Evolutionary conservation across 176 grass and related monocot species (phyloP), one percentile per base, ranked within the genome.

Genomic region (Carex cristatella): DNA sequence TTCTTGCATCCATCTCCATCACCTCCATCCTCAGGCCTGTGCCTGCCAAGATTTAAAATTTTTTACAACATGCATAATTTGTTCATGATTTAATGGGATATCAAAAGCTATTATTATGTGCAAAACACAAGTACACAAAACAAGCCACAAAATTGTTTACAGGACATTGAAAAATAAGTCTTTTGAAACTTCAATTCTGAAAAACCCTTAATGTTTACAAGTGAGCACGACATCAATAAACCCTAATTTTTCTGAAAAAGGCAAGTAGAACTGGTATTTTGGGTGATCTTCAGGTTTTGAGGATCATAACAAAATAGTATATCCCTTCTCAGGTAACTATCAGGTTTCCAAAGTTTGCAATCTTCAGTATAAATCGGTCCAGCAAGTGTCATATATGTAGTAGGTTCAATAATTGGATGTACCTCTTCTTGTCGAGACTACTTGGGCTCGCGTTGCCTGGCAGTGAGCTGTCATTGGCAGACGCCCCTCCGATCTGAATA

Each of bases 1-100:
- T 83, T 64, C 81, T 83, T 83, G 61, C 44, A 69, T 69, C 81
- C 81, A 83, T 83, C 81, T 69, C 61, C 81, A 83, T 83, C 61
- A 53, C 61, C 79, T 83, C 61, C 81, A 37, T 83, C 81, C 61
- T 83, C 81, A 2, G 79, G 49, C 40, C 56, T 83, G 23, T 13
- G 64, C 30, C 81, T 83, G 42, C 81, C 12, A 4, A 31, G 27
- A 77, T 51, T 83, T 67, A 6, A 55, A 55, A 37, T 56, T 6
- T 67, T 32, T 69, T 14, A 76, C 46, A 15, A 12, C 7, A 54
- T 32, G 72, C 11, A 60, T 6, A 1, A n/a, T 60, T 74, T 3
- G 3, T 82, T 82, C 19, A 61, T 23, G 37, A 51, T 65, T 81
- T 46, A 10, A 7, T 12, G 48, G 42, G 33, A 46, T 28, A 49